phyloP scores from a whole-genome alignment of 208 protist species.

The Naegleria gruberi region DNA sequence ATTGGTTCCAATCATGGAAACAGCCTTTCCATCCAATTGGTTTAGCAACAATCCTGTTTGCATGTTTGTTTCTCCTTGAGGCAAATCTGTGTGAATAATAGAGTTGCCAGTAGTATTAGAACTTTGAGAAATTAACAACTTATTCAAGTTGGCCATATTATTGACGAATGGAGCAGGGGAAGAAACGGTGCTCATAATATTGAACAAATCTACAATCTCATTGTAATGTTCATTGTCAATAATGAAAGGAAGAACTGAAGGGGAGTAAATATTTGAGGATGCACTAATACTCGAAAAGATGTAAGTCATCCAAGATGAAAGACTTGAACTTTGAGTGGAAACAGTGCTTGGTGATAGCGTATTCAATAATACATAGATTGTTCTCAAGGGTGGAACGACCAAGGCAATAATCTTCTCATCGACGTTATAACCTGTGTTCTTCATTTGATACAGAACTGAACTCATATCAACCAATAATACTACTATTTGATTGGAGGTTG shows the following conservation, averaged over 20 bases:
- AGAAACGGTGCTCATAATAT: background rate
- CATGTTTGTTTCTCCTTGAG: too few species aligned
- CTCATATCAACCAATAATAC: background rate
- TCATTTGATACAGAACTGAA: background rate
- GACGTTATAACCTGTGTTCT: background rate
- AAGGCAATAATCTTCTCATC: background rate
- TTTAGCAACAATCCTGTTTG: too few species aligned
- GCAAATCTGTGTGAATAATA: too few species aligned
- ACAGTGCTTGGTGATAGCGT: background rate
- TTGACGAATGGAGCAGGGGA: too few species aligned
- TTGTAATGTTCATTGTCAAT: background rate
- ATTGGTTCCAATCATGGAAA: too few species aligned
- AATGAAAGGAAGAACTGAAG: background rate
- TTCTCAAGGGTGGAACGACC: background rate
- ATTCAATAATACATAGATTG: background rate
- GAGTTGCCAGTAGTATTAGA: too few species aligned
- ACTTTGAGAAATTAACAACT: too few species aligned
- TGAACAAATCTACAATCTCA: background rate
- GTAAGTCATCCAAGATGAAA: background rate
- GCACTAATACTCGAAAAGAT: background rate
- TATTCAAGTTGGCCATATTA: too few species aligned
- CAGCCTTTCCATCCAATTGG: too few species aligned
- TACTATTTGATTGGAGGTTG: background rate
- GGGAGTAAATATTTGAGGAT: background rate
- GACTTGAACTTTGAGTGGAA: background rate